Conservation (phyloP, 192 early-diverging fungal genomes). For the Backusella liffmaniae region DNA sequence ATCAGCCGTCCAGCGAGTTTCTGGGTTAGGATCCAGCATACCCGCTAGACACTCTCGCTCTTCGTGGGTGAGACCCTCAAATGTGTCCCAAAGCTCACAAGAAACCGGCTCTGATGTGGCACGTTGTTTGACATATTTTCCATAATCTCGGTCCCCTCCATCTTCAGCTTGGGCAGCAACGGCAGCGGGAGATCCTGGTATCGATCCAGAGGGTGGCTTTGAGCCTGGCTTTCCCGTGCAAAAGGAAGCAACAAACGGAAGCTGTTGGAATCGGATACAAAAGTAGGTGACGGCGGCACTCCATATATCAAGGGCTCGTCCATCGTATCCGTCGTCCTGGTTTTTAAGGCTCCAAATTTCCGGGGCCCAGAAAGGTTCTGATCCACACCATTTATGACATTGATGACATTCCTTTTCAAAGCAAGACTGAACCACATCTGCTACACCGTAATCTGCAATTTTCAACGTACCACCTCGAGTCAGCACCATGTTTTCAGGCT, state of each 20-base stretch:
- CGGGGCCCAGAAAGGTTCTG: slow-evolving; percentile 96
- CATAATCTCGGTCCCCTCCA: slow-evolving; percentile 20
- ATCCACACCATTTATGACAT: slow-evolving; percentile 89
- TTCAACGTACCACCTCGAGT: slow-evolving; percentile 78
- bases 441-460: slow-evolving; percentile 98
- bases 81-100: slow-evolving; percentile 22
- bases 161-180: slow-evolving; percentile 25
- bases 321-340: slow-evolving; percentile 81
- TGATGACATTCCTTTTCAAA: slow-evolving; percentile 77
- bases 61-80: slow-evolving; percentile 12
- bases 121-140: slow-evolving; percentile 19
- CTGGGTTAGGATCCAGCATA: slow-evolving; percentile 41
- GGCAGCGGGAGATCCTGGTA: slow-evolving; percentile 22
- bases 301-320: slow-evolving; percentile 91
- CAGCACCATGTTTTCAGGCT: slow-evolving; percentile 87
- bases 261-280: slow-evolving; percentile 69
- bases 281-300: slow-evolving; percentile 88
- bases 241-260: slow-evolving; percentile 25
- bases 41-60: slow-evolving; percentile 31
- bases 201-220: neutral
- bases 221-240: slow-evolving; percentile 2
- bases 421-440: slow-evolving; percentile 86
- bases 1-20: slow-evolving; percentile 41
- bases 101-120: slow-evolving; percentile 2
- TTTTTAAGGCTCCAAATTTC: slow-evolving; percentile 72